Conservation (phyloP, 2,329 filamentous ascomycete species). For the Trichoderma sp. region DNA sequence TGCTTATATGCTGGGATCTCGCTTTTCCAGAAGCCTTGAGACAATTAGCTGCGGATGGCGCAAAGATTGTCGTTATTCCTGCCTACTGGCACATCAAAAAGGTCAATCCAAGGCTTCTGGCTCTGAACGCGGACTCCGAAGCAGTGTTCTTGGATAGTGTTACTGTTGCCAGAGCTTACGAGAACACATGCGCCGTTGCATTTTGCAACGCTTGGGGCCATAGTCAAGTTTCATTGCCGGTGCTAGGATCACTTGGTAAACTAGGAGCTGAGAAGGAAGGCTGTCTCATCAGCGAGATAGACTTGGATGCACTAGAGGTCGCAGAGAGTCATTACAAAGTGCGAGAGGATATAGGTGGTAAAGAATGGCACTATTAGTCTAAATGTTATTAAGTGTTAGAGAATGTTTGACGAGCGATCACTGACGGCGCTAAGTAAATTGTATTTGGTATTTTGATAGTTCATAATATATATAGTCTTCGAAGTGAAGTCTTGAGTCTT, state of each 20-base stretch:
- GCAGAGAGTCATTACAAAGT: conserved; percentile 1
- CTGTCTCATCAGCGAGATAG: background rate
- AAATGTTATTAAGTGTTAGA: background rate
- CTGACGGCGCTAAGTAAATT: background rate
- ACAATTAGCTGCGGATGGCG: background rate
- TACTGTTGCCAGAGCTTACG: background rate
- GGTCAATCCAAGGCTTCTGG: background rate
- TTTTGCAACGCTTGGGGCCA: conserved; percentile 11
- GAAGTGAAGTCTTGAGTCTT: background rate
- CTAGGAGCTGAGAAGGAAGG: background rate
- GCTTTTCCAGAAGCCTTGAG: background rate
- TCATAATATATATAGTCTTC: background rate
- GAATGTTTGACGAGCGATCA: background rate
- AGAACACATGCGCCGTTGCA: background rate
- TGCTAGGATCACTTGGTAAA: background rate
- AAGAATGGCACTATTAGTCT: conserved; percentile 1
- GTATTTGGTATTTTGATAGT: background rate
- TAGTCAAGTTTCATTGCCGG: background rate
- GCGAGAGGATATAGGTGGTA: background rate
- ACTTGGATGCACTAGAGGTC: background rate
- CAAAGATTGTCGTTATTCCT: background rate
- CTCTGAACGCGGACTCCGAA: background rate
- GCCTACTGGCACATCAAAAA: conserved; percentile 1
- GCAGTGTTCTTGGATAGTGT: background rate
- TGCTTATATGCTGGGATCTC: conserved; percentile 9